A percentile compares a stretch with the other conserved stretches of the same genome.
Evolutionary conservation across 768 basidiomycete species (phyloP).

Genomic region (Boletus barrowsii): DNA sequence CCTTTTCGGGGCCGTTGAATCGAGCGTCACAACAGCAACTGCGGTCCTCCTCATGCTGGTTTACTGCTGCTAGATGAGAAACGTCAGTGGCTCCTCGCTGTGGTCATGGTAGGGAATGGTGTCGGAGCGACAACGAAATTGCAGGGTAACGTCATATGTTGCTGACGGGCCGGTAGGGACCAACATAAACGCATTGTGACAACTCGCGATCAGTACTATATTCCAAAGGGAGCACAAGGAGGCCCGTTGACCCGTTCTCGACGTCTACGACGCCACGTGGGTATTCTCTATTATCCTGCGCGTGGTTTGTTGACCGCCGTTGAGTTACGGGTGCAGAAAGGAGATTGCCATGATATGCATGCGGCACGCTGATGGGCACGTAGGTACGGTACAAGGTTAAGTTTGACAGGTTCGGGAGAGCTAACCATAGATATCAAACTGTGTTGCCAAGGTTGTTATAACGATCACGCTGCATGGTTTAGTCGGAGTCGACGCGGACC

Average conservation of each 20-base stretch:
- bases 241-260: not conserved
- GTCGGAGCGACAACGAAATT: not conserved
- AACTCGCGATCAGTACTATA: not conserved
- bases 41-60: not conserved
- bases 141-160: not conserved
- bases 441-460: not conserved
- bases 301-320: not conserved
- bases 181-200: not conserved
- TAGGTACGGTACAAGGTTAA: conserved; percentile 18
- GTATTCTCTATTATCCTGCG: not conserved
- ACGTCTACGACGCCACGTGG: not conserved
- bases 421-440: conserved; percentile 9
- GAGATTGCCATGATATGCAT: not conserved
- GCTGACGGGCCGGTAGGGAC: not conserved
- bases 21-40: not conserved
- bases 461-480: conserved; percentile 1
- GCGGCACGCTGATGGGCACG: not conserved
- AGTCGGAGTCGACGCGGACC: conserved; percentile 10
- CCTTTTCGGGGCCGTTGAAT: not conserved
- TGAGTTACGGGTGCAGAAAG: not conserved
- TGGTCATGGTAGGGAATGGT: not conserved
- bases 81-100: not conserved
- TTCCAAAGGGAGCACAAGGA: conserved; percentile 2
- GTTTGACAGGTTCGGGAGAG: conserved; percentile 13
- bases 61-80: not conserved